Conservation (phyloP, 208 protist genomes). For the Acanthamoeba healyi region DNA sequence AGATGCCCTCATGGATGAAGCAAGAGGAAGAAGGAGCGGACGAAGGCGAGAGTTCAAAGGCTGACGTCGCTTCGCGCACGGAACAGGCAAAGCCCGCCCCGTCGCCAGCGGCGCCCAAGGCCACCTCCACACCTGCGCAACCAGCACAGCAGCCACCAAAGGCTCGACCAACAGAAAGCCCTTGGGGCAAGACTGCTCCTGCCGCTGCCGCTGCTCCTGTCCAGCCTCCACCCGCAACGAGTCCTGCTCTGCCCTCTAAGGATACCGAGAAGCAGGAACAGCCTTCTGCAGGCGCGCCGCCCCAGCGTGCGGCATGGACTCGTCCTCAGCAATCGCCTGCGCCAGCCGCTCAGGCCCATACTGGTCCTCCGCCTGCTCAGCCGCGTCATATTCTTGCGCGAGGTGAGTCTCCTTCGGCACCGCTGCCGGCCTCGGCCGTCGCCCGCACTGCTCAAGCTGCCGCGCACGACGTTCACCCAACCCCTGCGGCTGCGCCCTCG, state of each 20-base stretch:
- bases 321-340: neutral
- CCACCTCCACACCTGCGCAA: neutral
- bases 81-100: neutral
- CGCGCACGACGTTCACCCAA: neutral
- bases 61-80: neutral
- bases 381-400: neutral
- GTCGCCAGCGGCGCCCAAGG: neutral
- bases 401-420: neutral
- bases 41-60: neutral
- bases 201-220: neutral
- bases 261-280: neutral
- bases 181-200: neutral
- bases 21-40: neutral
- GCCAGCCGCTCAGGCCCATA: neutral
- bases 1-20: slow-evolving; percentile 38
- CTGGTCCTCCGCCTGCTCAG: neutral
- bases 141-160: neutral
- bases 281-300: neutral
- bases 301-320: neutral
- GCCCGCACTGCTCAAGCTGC: neutral
- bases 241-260: neutral
- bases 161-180: neutral
- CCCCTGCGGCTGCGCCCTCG: neutral
- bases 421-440: neutral
- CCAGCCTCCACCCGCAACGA: neutral